phyloP scores from a whole-genome alignment of 1,284 basidiomycete genomes.

The Ganoderma resinaceum region DNA sequence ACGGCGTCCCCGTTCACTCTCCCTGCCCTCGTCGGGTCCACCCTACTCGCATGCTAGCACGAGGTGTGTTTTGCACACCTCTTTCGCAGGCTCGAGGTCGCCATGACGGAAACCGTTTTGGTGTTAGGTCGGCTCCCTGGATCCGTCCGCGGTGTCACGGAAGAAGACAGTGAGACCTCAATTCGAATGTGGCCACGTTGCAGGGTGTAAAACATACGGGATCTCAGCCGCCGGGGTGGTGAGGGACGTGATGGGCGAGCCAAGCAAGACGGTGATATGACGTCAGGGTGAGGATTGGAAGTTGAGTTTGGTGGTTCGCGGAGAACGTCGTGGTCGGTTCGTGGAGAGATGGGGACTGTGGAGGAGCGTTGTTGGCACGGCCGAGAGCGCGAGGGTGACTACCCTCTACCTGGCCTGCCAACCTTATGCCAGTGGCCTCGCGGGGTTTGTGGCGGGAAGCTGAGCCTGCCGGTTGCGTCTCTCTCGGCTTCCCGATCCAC shows the following conservation, averaged over 20 bases:
- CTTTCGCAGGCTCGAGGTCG: not conserved
- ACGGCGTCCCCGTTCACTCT: slow-evolving; percentile 7
- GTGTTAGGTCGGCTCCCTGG: not conserved
- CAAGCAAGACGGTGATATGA: slow-evolving; percentile 11
- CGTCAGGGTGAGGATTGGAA: slow-evolving; percentile 28
- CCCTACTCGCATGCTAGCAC: not conserved
- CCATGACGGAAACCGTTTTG: not conserved
- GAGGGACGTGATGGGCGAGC: not conserved
- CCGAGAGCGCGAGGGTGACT: not conserved
- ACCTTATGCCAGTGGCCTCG: not conserved
- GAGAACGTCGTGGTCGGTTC: slow-evolving; percentile 16
- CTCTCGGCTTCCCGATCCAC: slow-evolving; percentile 27
- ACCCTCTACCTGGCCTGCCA: not conserved
- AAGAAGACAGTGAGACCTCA: not conserved
- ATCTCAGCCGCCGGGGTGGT: slow-evolving; percentile 1
- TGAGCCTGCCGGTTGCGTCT: slow-evolving; percentile 4
- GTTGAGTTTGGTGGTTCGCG: slow-evolving; percentile 19
- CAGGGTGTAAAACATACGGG: slow-evolving; percentile 5
- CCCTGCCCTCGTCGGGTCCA: not conserved
- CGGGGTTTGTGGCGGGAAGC: slow-evolving; percentile 1
- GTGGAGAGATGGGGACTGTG: not conserved
- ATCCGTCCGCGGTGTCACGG: slow-evolving; percentile 3
- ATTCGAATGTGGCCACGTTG: slow-evolving; percentile 9
- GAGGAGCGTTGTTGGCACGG: not conserved
- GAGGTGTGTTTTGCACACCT: not conserved